Evolutionary conservation across 2,329 filamentous ascomycete species (phyloP), one percentile per base, ranked within the genome.

Genomic region (Sclerotiophoma versabilis): DNA sequence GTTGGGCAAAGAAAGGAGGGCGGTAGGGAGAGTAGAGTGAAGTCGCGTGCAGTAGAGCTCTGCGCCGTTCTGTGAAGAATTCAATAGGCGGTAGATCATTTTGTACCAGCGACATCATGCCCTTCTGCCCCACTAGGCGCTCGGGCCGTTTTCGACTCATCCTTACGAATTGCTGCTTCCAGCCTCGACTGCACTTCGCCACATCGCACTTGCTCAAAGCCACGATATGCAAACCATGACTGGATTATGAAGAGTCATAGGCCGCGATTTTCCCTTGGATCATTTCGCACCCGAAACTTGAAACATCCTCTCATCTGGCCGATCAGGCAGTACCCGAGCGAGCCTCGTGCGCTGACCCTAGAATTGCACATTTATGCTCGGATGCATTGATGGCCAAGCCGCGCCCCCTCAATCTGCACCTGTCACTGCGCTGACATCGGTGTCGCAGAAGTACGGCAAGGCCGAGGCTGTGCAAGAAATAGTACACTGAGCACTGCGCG

Each of bases 121-220:
- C 22, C 39, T 33, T 52, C 53, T 50, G 61, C 65, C 63, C 58
- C 65, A 57, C 59, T 54, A 54, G 43, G 61, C 59, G 44, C 26
- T 49, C 59, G 63, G 58, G 19, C 39, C 33, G 22, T 22, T 60
- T 64, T 67, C 64, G 64, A 67, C 65, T 68, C 65, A 68, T 67
- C 54, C 25, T 64, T 59, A 66, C 56, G 45, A 43, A 58, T 51
- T 15, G 27, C 46, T 33, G 29, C 36, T 42, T 51, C 43, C 52
- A 52, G 43, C 48, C 46, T 39, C 49, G 33, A 33, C 43, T 45
- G 54, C 41, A 37, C 51, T 45, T 49, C 51, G 51, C 51, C 51
- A 54, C 51, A 29, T 17, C 20, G 15, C 30, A 20, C 36, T 39
- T 46, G 20, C 45, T 46, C 23, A 47, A 49, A 38, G 23, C 34